These are phyloP conservation scores for Globisporangium paroecandrum DNA, from an alignment of 352 stramenopile species.

Conservation along the genomic window DNA sequence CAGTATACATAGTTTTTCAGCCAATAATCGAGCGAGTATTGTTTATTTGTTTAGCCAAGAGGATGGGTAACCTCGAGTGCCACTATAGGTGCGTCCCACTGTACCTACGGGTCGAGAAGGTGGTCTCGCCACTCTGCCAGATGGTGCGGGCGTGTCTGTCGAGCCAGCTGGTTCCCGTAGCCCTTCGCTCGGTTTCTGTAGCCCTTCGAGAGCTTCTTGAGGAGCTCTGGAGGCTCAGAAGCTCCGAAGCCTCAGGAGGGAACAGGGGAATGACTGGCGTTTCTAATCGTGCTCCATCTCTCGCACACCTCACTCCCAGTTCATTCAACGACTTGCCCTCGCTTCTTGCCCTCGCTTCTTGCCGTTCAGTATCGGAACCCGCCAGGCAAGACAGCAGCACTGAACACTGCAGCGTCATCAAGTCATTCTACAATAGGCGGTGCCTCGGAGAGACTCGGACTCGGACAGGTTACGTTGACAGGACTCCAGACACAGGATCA, in stretches of 20 bases:
- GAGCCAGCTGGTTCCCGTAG: neutral
- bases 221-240: no score
- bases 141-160: neutral
- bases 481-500: neutral
- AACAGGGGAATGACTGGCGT: neutral
- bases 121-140: neutral
- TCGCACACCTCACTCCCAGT: neutral
- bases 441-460: neutral
- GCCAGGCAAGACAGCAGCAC: neutral
- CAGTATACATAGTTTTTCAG: no score
- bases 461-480: neutral
- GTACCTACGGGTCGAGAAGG: neutral
- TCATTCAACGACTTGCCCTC: neutral
- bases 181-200: neutral
- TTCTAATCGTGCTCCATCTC: conserved; percentile 1
- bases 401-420: neutral
- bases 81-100: neutral
- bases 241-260: neutral
- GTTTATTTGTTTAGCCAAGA: neutral
- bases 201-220: neutral
- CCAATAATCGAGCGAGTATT: no score
- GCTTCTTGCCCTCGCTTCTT: neutral
- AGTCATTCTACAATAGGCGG: neutral
- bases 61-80: neutral
- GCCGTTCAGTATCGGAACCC: neutral